Evolutionary conservation across 768 basidiomycete species (phyloP), one percentile per base, ranked within the genome.

Genomic region (Termitomyces sp.): DNA sequence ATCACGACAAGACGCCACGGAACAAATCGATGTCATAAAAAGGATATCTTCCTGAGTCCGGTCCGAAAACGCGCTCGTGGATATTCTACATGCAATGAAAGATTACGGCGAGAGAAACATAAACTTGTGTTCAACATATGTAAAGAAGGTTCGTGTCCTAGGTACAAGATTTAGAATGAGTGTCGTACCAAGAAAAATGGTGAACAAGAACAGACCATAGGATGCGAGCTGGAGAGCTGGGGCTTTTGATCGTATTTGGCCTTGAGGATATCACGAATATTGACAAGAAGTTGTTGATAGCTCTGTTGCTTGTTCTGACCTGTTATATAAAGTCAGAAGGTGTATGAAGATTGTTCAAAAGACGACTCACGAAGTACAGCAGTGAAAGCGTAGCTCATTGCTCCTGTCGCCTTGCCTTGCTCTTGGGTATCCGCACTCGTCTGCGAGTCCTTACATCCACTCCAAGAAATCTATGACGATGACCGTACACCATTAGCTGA

Each of bases 381-480:
- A 48, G 86, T 79, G 67, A 90, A 88, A 0, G 88, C 82, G 67
- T 77, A 85, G 70, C 85, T 89, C 90, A 92, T 92, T 7, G 90
- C 90, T 47, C 90, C 90, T 5, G 85, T 86, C 8, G 82, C 87
- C 31, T 78, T 70, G 4, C 87, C 88, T 12, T 78, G 74, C 66
- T 90, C 86, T 42, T 76, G 72, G 4, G 88, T 82, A 65, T 92
- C 90, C 18, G 89, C 89, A 63, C 88, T 90, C n/a, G 88, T 91
- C 68, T 91, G 88, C 16, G 83, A 77, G 67, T 91, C 90, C 61
- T 87, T 88, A 69, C 89, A 90, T 27, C 88, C 90, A 66, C 87
- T 88, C 81, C 85, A 91, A n/a, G 86, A 87, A n/a, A 91, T 87
- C 89, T 91, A 54, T 2, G 12, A 42, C n/a, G 2, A 8, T 34